These are phyloP conservation scores for Pythium vanterpoolii DNA, from an alignment of 352 stramenopile genomes.

Conservation along the genomic window DNA sequence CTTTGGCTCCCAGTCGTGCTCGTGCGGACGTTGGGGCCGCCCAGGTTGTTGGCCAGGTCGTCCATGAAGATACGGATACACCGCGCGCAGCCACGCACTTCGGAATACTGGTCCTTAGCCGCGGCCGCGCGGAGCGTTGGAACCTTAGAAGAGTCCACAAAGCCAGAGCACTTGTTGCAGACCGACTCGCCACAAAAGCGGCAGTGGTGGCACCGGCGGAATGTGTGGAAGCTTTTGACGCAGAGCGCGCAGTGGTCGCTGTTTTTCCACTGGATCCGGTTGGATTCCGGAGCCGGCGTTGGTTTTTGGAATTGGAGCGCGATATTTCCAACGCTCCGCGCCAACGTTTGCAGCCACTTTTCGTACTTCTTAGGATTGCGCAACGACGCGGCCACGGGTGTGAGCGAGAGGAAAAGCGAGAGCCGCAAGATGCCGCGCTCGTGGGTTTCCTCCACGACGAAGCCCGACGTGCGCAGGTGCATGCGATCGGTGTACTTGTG, in stretches of 20 bases:
- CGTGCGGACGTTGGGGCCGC: background rate
- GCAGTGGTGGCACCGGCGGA: slow-evolving; percentile 64
- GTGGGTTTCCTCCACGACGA: slow-evolving; percentile 53
- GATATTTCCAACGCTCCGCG: slow-evolving; percentile 30
- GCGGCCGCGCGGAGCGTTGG: slow-evolving; percentile 14
- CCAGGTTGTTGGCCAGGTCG: background rate
- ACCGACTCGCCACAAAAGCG: slow-evolving; percentile 66
- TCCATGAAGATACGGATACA: slow-evolving; percentile 20
- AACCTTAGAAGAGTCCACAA: slow-evolving; percentile 38
- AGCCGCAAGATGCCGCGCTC: slow-evolving; percentile 39
- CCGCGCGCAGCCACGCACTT: slow-evolving; percentile 20
- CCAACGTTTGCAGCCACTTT: slow-evolving; percentile 55
- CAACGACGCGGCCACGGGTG: slow-evolving; percentile 41
- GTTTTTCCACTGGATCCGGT: slow-evolving; percentile 48
- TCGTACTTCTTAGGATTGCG: slow-evolving; percentile 47
- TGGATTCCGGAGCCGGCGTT: slow-evolving; percentile 27
- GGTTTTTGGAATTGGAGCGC: slow-evolving; percentile 28
- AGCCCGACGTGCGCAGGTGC: slow-evolving; percentile 60
- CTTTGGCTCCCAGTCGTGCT: slow-evolving; percentile 4
- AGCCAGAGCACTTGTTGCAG: slow-evolving; percentile 60
- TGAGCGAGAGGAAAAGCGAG: slow-evolving; percentile 56
- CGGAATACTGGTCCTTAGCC: background rate
- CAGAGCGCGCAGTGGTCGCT: slow-evolving; percentile 61
- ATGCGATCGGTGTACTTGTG: slow-evolving; percentile 41
- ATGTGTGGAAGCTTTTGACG: slow-evolving; percentile 60